A percentile compares a stretch with the other conserved stretches of the same genome.
phyloP scores from a whole-genome alignment of 495 filamentous ascomycete species.

The Xylaria flabelliformis region DNA sequence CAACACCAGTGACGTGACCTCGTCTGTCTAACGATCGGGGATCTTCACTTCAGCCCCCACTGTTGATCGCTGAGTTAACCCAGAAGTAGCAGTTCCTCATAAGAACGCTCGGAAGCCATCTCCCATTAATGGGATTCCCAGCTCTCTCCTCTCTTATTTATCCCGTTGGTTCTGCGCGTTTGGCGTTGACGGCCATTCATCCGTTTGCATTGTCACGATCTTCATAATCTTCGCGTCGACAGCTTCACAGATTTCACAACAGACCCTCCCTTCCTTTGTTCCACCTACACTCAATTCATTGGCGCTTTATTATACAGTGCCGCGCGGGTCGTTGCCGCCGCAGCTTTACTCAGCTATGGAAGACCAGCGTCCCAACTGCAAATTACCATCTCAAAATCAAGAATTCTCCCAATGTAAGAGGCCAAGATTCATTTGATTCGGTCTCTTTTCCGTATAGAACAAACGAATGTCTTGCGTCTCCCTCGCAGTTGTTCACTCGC shows the following conservation, averaged over 20 bases:
- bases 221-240: background rate
- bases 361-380: background rate
- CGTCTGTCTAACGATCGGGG: constrained; percentile 11
- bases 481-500: constrained; percentile 26
- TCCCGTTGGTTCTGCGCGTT: background rate
- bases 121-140: background rate
- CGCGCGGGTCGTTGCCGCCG: background rate
- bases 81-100: constrained; percentile 18
- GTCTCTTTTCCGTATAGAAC: constrained; percentile 38
- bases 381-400: background rate
- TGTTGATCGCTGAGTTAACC: constrained; percentile 22
- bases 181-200: background rate
- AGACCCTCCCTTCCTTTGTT: background rate
- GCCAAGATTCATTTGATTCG: constrained; percentile 29
- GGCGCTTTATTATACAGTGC: background rate
- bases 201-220: background rate
- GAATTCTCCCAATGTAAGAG: constrained; percentile 16
- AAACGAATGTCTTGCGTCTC: constrained; percentile 37
- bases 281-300: background rate
- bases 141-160: constrained; percentile 1
- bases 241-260: background rate
- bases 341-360: constrained; percentile 1
- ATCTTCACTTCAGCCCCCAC: constrained; percentile 25
- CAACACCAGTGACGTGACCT: constrained; percentile 24
- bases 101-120: constrained; percentile 3